Evolutionary conservation across 73 alveolate species (phyloP), one percentile per base, ranked within the genome.

Genomic region (Tetrahymena malaccensis): DNA sequence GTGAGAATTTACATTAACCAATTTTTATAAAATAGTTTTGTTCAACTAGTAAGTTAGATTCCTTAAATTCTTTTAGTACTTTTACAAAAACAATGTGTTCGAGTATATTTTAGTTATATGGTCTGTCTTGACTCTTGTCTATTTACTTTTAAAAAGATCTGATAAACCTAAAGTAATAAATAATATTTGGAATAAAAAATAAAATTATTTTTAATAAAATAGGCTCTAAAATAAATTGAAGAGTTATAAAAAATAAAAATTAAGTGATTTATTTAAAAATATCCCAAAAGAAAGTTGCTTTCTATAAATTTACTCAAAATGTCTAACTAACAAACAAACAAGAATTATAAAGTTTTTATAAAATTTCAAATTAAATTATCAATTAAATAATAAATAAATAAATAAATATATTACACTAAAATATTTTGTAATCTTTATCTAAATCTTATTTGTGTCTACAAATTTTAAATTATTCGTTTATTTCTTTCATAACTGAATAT

Each of bases 1-100:
- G 31, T 3, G 25, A 25, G 89, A 70, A 70, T 27, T 8, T 19
- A 70, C 22, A 27, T 17, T 70, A 70, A 70, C 25, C 25, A 31
- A 25, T 25, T 15, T 6, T 34, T 34, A 5, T 34, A 89, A 33
- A 43, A 21, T 95, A 95, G 97, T 95, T 96, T 85, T 98, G 31
- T 98, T 98, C 95, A 94, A 94, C 17, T 96, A 96, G 11, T 96
- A 98, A 94, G 95, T 98, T 35, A 85, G 97, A 93, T 94, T 98
- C 93, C 85, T 97, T 96, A 93, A 96, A 43, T 98, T 98, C 98
- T 98, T 95, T 95, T 89, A 93, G 35, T 98, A 96, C 93, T 98
- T 98, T 89, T 97, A 95, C 94, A 93, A 94, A 38, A 84, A 97
- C 83, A 96, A 97, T 93, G 98, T 98, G 10, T 98, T 98, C 97